Base-by-base conservation (phyloP, 805 yeast species). In the Maudiozyma turicensis region DNA sequence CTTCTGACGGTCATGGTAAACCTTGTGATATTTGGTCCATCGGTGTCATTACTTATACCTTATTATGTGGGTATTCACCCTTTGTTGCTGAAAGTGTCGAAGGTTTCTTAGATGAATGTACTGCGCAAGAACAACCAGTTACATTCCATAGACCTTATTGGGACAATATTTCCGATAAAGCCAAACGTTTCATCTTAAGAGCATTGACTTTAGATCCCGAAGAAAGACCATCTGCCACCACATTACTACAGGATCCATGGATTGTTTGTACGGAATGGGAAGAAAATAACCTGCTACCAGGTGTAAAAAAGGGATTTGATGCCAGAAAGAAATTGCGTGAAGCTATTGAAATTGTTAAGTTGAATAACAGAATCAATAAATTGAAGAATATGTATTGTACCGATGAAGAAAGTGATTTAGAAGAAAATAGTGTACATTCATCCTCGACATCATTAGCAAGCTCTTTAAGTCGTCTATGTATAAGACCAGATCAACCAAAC, bases 21-120 rank as follows among this genome's bases (percentile, higher is more conserved):
- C 91, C 96, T 1, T 91, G 96, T 68, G 99, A 91, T 65, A 78
- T 91, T 47, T 91, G 99, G 99, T 85, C 95, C 1, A 64, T 91
- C 35, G 99, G 99, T 39, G 95, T 91, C 7, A 87, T 91, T 43
- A 80, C 96, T 0, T 93, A 88, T 66, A 90, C 97, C 0, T 69
- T 90, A 43, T 72, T 91, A 42, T 88, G 91, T 56, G 99, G 99
- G 0, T 88, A 89, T 64, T 84, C 95, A 7, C 96, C 98, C 3
- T 88, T 90, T 66, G 71, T 90, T 45, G 80, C 96, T 0, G 96
- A 90, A 61, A 82, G 79, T 44, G 87, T 85, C 1, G 77, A 75
- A 49, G 95, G 86, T 48, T 91, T 93, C 61, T 68, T 91, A 44
- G 78, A 77, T 40, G 98, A 91, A 64, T 95, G 87, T 49, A 72